Base-by-base conservation (phyloP, 2,329 filamentous ascomycete species). In the Fonsecaea erecta region DNA sequence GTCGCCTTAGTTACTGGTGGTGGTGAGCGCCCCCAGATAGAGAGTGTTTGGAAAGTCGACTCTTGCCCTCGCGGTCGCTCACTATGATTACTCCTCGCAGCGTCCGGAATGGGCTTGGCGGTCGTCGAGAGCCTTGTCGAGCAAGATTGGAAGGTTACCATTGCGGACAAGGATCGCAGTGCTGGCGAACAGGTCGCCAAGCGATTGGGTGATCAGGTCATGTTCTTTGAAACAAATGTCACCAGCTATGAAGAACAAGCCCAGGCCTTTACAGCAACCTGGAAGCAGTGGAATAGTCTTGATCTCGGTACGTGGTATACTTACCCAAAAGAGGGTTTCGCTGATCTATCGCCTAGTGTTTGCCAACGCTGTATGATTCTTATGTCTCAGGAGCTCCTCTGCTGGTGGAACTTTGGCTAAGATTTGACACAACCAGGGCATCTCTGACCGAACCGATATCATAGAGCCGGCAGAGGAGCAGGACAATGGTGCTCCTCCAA, bases 101-200 rank as follows among this genome's bases (percentile, higher is more conserved):
- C 55, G 2, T 58, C 55, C 6, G 55, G 55, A 37, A 58, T 58
- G 37, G 55, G 55, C 26, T 37, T 58, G 24, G 55, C 55, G 8
- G 37, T 58, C 16, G 55, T 48, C n/a, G 55, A 58, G 37, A 18
- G 30, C 26, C 55, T 58, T 26, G 55, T 30, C 24, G 24, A 37
- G 1, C 26, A 18, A 48, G 55, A 26, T 18, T 58, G 55, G 55
- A 32, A 30, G 18, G 37, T 58, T 28, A 58, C 55, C 14, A 12
- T 58, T n/a, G 26, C 48, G 9, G 55, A 58, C 55, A 30, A 18
- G 2, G 37, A 58, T 30, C 21, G 28, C 26, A 18, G 14, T 14
- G 24, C 55, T 28, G 55, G 55, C n/a, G 55, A 11, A 18, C 37
- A 32, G 24, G 21, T 46, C 2, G 55, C 55, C 12, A 28, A 32